phyloP scores from a whole-genome alignment of 2,329 filamentous ascomycete genomes.

The Metarhizium brunneum region DNA sequence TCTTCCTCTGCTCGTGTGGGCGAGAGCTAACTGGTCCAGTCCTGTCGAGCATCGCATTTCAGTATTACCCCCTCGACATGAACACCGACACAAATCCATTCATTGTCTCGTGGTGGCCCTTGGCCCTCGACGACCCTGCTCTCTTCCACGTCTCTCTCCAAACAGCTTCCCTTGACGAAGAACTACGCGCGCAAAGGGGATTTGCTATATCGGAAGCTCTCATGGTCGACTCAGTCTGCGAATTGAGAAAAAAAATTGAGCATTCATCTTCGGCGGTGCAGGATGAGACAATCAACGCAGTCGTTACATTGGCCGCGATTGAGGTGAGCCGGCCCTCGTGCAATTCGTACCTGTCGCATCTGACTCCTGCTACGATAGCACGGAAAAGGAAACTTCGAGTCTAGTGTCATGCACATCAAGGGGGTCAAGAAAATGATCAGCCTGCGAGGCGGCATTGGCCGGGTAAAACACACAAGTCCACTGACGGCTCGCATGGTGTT shows the following conservation, averaged over 20 bases:
- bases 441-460: constrained; percentile 40
- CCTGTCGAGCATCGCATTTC: constrained; percentile 46
- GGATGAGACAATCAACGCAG: constrained; percentile 46
- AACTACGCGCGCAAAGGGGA: constrained; percentile 39
- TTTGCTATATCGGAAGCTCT: constrained; percentile 44
- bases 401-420: constrained; percentile 37
- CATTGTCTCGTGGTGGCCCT: constrained; percentile 50
- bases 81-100: constrained; percentile 45
- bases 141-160: constrained; percentile 51
- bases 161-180: constrained; percentile 47
- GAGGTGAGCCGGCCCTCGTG: constrained; percentile 31
- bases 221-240: constrained; percentile 46
- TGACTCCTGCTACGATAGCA: constrained; percentile 21
- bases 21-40: constrained; percentile 25
- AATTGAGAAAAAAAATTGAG: constrained; percentile 40
- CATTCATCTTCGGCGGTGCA: constrained; percentile 36
- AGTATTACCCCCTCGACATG: constrained; percentile 50
- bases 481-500: constrained; percentile 45
- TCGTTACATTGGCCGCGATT: constrained; percentile 48
- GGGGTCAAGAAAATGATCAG: constrained; percentile 39
- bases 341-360: no score
- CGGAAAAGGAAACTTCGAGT: constrained; percentile 40
- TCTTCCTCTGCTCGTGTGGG: background rate
- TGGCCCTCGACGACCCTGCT: constrained; percentile 44
- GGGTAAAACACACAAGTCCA: constrained; percentile 37